These are phyloP conservation scores for Ceratobasidium sp. DNA, from an alignment of 1,284 basidiomycete genomes.

Conservation along the genomic window DNA sequence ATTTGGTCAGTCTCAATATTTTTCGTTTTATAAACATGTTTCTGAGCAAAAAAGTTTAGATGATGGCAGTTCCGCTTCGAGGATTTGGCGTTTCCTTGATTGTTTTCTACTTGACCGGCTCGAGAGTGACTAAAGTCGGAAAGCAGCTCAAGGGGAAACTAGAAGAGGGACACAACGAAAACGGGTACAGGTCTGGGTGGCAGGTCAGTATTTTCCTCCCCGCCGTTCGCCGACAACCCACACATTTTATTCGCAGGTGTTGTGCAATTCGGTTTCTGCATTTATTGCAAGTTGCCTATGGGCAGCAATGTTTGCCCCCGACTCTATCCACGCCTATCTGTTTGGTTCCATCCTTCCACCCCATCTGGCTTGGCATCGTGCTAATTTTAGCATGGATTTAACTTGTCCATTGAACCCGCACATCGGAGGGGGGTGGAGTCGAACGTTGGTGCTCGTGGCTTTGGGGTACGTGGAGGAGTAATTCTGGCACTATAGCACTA, in stretches of 20 bases:
- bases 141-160: conserved; percentile 75
- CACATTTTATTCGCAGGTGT: conserved; percentile 56
- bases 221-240: background rate
- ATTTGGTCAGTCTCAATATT: conserved; percentile 52
- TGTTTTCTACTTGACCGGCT: conserved; percentile 84
- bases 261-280: conserved; percentile 82
- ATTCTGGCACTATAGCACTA: background rate
- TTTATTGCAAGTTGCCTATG: conserved; percentile 72
- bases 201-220: conserved; percentile 63
- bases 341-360: conserved; percentile 51
- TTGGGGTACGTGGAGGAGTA: conserved; percentile 71
- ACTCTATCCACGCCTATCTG: conserved; percentile 49
- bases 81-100: conserved; percentile 80
- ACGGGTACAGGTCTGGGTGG: conserved; percentile 72
- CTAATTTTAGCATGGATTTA: conserved; percentile 57
- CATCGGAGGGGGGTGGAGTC: conserved; percentile 63
- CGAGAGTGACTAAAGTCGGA: conserved; percentile 86
- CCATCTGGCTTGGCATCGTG: conserved; percentile 49
- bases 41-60: conserved; percentile 48
- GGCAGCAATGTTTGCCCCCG: conserved; percentile 66
- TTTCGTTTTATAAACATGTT: background rate
- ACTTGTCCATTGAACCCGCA: conserved; percentile 61
- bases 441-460: conserved; percentile 69
- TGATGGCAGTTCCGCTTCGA: conserved; percentile 69
- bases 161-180: conserved; percentile 80